These are phyloP conservation scores for Heliocybe sulcata DNA, from an alignment of 1,284 basidiomycete genomes.

Conservation along the genomic window DNA sequence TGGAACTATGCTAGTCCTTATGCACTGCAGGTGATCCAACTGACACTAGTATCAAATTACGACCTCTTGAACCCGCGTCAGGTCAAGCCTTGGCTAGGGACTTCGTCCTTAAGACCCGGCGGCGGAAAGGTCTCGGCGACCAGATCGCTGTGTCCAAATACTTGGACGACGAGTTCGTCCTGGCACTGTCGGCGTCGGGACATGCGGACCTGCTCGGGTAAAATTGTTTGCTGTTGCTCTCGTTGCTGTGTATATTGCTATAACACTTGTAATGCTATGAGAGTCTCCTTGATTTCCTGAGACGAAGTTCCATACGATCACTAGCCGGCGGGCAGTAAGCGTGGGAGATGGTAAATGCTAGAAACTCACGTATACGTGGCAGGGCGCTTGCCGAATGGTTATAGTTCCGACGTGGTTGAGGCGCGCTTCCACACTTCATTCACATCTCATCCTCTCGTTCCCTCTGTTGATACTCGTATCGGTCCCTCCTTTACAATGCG, in stretches of 20 bases:
- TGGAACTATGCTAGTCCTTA: constrained; percentile 15
- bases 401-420: constrained; percentile 9
- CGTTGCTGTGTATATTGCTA: neutral
- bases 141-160: constrained; percentile 94
- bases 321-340: constrained; percentile 8
- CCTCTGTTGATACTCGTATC: constrained; percentile 23
- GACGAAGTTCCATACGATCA: constrained; percentile 20
- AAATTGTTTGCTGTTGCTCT: constrained; percentile 9
- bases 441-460: constrained; percentile 23
- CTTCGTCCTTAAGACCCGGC: constrained; percentile 91
- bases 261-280: neutral
- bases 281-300: neutral
- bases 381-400: constrained; percentile 7
- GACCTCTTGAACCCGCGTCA: constrained; percentile 94
- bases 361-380: constrained; percentile 33
- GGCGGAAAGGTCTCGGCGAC: constrained; percentile 92
- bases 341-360: constrained; percentile 8
- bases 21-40: constrained; percentile 77
- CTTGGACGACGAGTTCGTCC: constrained; percentile 89
- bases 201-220: constrained; percentile 83
- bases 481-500: constrained; percentile 77
- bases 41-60: constrained; percentile 90
- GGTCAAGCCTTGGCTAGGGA: constrained; percentile 90
- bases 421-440: constrained; percentile 26
- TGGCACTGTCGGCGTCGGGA: constrained; percentile 85